Evolutionary conservation across 2,329 filamentous ascomycete genomes (phyloP), one percentile per base, ranked within the genome.

Genomic region (Pseudodiploospora longispora): DNA sequence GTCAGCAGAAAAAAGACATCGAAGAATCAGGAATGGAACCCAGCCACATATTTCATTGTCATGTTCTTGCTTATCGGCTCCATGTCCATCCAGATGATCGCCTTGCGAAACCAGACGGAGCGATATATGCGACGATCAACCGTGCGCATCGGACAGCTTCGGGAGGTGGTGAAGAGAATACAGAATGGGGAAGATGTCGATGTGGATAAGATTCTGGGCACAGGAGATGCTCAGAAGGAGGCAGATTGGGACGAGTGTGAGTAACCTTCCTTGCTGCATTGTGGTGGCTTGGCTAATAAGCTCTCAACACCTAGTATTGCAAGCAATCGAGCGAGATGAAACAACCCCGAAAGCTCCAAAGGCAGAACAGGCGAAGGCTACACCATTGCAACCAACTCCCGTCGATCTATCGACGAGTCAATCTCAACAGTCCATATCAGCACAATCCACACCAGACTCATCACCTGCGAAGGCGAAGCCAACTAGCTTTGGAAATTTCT

Each of bases 41-140:
- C 87, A 3, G 85, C 85, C 19, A 89, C 83, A 0, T 91, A 88
- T 58, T 93, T 83, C 62, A 87, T 91, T 53, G 71, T 82, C 55
- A 87, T 91, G 50, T 89, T 89, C 57, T 71, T 89, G 35, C 75
- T 97, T 50, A 91, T 97, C 51, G 94, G 94, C 4, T 95, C 88
- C 49, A 95, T 96, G 74, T 87, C 91, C 10, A 96, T 98, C 55
- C 87, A 96, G 57, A 86, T 93, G 74, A 83, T 98, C 58, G 75
- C 82, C 32, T 63, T 97, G 55, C 84, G 83, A 55, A 86, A 85
- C 54, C 83, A 90, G 41, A 85, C 82, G 58, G 72, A 75, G 30
- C 79, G 82, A 7, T 90, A 85, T 55, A 79, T 74, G 58, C 80
- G 90, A 41, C 80, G 82, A 53, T 83, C 89, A 5, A 86, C 95